Evolutionary conservation across 225 moss, liverwort and hornwort genomes (phyloP).

Genomic region (Marchantia polymorpha): DNA sequence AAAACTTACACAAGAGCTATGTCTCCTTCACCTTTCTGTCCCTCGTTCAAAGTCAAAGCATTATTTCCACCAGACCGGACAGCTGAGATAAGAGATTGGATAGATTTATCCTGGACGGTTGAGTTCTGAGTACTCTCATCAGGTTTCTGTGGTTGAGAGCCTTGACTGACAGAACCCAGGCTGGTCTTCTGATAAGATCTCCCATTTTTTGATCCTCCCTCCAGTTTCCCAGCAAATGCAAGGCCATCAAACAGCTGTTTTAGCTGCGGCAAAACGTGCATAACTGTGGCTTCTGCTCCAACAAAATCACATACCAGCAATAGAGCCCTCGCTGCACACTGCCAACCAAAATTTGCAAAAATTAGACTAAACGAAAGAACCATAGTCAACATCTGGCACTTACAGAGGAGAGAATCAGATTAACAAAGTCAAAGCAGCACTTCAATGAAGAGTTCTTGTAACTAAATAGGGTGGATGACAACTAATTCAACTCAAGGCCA

Average conservation of each 20-base stretch:
- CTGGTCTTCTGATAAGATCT: constrained; percentile 13
- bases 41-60: constrained; percentile 14
- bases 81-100: constrained; percentile 15
- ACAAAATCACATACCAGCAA: constrained; percentile 64
- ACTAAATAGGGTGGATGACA: neutral
- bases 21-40: constrained; percentile 32
- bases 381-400: neutral
- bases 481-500: neutral
- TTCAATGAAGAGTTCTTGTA: too few species aligned
- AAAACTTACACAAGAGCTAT: constrained; percentile 38
- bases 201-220: constrained; percentile 43
- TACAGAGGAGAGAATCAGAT: neutral
- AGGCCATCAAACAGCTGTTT: constrained; percentile 65
- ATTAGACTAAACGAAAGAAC: neutral
- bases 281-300: constrained; percentile 59
- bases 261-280: constrained; percentile 63
- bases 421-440: neutral
- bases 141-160: constrained; percentile 1
- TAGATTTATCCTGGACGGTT: constrained; percentile 25
- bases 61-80: constrained; percentile 40
- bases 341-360: constrained; percentile 31
- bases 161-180: constrained; percentile 14
- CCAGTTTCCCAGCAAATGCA: constrained; percentile 58
- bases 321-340: constrained; percentile 86
- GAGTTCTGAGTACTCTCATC: constrained; percentile 29